A percentile compares a stretch with the other conserved stretches of the same genome.
These are phyloP conservation scores for Xylariales sp. DNA, from an alignment of 2,329 filamentous ascomycete genomes.

Conservation along the genomic window DNA sequence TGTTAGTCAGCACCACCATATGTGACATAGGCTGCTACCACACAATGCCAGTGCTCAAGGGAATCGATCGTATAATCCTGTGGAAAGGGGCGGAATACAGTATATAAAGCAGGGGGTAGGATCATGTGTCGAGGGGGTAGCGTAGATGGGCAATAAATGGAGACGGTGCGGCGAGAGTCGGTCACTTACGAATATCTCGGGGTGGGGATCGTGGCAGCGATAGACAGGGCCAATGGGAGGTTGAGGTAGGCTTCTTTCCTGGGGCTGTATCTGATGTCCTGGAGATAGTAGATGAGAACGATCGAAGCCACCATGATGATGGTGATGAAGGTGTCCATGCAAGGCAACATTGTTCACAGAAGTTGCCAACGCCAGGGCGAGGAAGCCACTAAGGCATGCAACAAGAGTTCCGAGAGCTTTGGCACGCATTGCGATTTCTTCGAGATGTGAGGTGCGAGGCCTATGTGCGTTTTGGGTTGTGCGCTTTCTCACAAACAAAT, in stretches of 20 bases:
- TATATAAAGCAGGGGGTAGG: neutral
- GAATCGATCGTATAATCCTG: neutral
- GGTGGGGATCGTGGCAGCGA: slow-evolving; percentile 41
- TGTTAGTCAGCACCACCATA: slow-evolving; percentile 6
- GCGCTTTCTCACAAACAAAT: neutral
- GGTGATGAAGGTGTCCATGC: slow-evolving; percentile 16
- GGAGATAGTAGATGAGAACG: neutral
- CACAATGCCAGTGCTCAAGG: neutral
- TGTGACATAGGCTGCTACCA: neutral
- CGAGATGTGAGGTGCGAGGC: neutral
- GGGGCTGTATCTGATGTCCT: neutral
- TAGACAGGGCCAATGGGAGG: slow-evolving; percentile 33
- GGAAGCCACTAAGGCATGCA: slow-evolving; percentile 23
- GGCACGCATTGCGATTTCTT: slow-evolving; percentile 24
- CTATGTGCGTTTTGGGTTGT: neutral
- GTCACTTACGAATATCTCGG: slow-evolving; percentile 39
- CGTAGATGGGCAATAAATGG: neutral
- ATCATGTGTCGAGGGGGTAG: neutral
- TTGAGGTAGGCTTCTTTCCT: slow-evolving; percentile 13
- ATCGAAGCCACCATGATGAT: neutral
- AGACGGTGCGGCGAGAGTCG: neutral
- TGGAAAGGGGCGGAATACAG: neutral
- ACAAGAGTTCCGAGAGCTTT: slow-evolving; percentile 2
- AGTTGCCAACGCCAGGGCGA: slow-evolving; percentile 22
- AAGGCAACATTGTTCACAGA: neutral